Evolutionary conservation across 2,329 filamentous ascomycete species (phyloP).

Genomic region (Clarireedia monteithiana): DNA sequence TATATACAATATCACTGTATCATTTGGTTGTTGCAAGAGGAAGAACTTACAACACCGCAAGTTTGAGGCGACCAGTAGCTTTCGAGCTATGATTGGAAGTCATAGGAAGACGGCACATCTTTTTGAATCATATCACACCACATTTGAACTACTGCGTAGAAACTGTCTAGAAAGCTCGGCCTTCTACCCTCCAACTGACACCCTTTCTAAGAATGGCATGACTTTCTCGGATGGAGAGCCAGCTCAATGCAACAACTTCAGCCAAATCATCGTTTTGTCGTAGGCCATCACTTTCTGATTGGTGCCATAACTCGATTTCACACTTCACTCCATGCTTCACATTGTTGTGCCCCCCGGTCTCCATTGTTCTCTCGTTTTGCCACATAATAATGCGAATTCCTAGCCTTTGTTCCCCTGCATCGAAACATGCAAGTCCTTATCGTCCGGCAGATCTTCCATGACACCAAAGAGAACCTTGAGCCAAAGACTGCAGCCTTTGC

Average conservation of each 20-base stretch:
- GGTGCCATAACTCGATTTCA: not conserved
- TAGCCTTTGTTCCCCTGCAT: not conserved
- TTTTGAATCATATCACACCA: not conserved
- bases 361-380: not conserved
- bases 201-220: too few relatives aligned
- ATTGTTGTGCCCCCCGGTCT: not conserved
- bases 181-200: not conserved
- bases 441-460: conserved; percentile 30
- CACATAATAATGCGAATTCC: not conserved
- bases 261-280: too few relatives aligned
- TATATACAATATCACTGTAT: not conserved
- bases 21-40: conserved; percentile 27
- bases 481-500: conserved; percentile 60
- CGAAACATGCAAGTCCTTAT: conserved; percentile 3
- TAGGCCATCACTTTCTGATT: not conserved
- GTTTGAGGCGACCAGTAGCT: conserved; percentile 31
- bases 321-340: not conserved
- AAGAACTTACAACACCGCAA: conserved; percentile 24
- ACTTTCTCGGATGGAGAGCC: too few relatives aligned
- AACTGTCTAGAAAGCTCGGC: not conserved
- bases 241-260: too few relatives aligned
- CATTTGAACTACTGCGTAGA: not conserved
- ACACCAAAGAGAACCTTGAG: conserved; percentile 56
- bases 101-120: conserved; percentile 29
- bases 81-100: conserved; percentile 28